phyloP scores from a whole-genome alignment of 2,329 filamentous ascomycete species.

The Leptographium galeiforme region DNA sequence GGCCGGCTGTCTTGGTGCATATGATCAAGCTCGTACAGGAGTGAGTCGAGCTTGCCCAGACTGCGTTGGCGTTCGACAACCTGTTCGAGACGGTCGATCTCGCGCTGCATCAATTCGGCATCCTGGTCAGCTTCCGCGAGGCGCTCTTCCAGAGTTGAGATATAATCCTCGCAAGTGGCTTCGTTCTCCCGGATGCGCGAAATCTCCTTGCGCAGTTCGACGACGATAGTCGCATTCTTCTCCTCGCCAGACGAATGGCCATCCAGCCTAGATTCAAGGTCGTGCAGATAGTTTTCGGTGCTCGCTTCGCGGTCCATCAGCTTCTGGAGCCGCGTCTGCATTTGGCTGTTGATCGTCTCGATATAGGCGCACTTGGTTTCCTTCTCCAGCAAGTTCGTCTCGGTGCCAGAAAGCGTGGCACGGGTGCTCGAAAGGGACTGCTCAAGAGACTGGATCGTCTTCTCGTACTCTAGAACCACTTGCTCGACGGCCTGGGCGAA shows the following conservation, averaged over 20 bases:
- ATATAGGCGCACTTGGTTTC: slow-evolving; percentile 88
- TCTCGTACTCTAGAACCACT: slow-evolving; percentile 94
- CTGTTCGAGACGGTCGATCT: slow-evolving; percentile 86
- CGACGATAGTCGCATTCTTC: slow-evolving; percentile 73
- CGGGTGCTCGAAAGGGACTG: slow-evolving; percentile 82
- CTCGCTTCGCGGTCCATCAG: slow-evolving; percentile 80
- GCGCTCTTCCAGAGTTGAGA: slow-evolving; percentile 88
- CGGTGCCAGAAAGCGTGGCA: slow-evolving; percentile 66
- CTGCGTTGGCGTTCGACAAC: slow-evolving; percentile 92
- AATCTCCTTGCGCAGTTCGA: slow-evolving; percentile 84
- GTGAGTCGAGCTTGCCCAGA: slow-evolving; percentile 83
- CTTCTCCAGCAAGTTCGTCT: slow-evolving; percentile 78
- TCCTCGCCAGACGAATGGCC: slow-evolving; percentile 86
- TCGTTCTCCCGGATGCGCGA: slow-evolving; percentile 80
- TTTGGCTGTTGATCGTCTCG: slow-evolving; percentile 81
- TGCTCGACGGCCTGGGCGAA: slow-evolving; percentile 94
- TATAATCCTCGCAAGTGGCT: slow-evolving; percentile 84
- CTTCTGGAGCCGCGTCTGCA: slow-evolving; percentile 84
- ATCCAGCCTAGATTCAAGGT: slow-evolving; percentile 81
- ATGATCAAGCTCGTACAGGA: slow-evolving; percentile 80
- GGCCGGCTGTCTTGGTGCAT: slow-evolving; percentile 40
- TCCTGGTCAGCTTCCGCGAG: slow-evolving; percentile 94
- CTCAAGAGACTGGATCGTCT: slow-evolving; percentile 90
- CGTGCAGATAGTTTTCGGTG: slow-evolving; percentile 85
- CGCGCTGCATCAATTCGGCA: slow-evolving; percentile 89